These are phyloP conservation scores for Isatis lusitanica DNA, from an alignment of 441 rosid genomes.

Conservation along the genomic window DNA sequence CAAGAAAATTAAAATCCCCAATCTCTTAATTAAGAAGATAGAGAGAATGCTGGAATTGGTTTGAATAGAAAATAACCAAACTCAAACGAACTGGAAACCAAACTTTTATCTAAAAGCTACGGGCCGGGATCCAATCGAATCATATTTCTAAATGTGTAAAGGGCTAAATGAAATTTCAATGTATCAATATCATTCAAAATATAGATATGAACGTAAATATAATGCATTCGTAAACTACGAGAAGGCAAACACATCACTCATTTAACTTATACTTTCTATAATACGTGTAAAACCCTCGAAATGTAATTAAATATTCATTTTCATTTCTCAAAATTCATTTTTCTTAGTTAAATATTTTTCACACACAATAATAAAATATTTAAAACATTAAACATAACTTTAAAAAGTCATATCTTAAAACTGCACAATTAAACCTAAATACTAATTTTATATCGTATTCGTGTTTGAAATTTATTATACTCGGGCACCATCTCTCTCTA, in stretches of 20 bases:
- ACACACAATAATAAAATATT: neutral
- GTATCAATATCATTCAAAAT: neutral
- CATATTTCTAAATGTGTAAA: too few species aligned
- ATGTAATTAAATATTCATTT: neutral
- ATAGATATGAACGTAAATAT: neutral
- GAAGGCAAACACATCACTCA: neutral
- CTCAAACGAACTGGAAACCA: neutral
- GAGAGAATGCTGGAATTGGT: neutral
- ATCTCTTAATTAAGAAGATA: neutral
- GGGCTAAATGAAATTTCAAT: neutral
- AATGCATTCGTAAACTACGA: neutral
- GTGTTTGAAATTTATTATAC: neutral
- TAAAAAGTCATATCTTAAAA: neutral
- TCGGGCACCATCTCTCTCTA: neutral
- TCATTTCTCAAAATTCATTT: too few species aligned
- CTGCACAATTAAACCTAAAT: neutral
- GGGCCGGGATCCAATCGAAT: neutral
- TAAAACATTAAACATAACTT: neutral
- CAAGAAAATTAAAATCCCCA: neutral
- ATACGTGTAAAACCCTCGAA: neutral
- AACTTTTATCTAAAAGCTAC: too few species aligned
- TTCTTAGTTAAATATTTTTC: too few species aligned
- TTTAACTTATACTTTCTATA: neutral
- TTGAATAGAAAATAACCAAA: neutral
- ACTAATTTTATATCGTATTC: neutral